These are phyloP conservation scores for Hypoxylon crocopeplum DNA, from an alignment of 495 filamentous ascomycete species.

Conservation along the genomic window DNA sequence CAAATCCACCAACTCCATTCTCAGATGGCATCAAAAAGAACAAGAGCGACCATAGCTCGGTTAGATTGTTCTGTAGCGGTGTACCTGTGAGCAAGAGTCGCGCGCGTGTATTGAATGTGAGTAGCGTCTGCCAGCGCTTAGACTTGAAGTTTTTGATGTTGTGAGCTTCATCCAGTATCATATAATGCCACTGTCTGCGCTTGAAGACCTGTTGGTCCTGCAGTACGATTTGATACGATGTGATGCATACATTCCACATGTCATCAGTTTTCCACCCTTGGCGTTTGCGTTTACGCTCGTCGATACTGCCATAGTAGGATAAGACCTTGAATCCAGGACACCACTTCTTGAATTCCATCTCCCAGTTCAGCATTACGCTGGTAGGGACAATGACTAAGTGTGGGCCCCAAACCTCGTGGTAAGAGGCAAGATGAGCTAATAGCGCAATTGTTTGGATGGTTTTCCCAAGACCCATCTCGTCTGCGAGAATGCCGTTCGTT, in stretches of 20 bases:
- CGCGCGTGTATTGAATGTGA: slow-evolving; percentile 87
- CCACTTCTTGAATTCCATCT: slow-evolving; percentile 99
- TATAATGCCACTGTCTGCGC: slow-evolving; percentile 93
- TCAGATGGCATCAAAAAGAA: slow-evolving; percentile 96
- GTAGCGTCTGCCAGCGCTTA: slow-evolving; percentile 91
- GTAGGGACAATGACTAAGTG: slow-evolving; percentile 97
- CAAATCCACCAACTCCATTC: slow-evolving; percentile 84
- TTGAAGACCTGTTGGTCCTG: slow-evolving; percentile 94
- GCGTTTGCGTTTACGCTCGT: slow-evolving; percentile 89
- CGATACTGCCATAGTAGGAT: slow-evolving; percentile 92
- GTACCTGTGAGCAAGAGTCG: slow-evolving; percentile 93
- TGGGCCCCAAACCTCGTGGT: slow-evolving; percentile 93
- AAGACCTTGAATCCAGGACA: slow-evolving; percentile 98
- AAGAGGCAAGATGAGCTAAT: slow-evolving; percentile 88
- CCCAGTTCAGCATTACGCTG: slow-evolving; percentile 99
- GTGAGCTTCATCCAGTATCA: slow-evolving; percentile 98
- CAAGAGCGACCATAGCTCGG: slow-evolving; percentile 94
- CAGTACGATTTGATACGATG: slow-evolving; percentile 93
- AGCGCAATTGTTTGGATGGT: slow-evolving; percentile 98
- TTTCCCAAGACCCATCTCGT: slow-evolving; percentile 99
- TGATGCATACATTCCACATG: slow-evolving; percentile 95
- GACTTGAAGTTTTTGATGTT: slow-evolving; percentile 99
- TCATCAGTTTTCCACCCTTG: slow-evolving; percentile 90
- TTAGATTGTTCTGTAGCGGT: slow-evolving; percentile 95
- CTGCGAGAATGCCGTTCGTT: slow-evolving; percentile 97